These are phyloP conservation scores for Penstemon barbatus DNA, from an alignment of 257 asterid genomes.

Conservation along the genomic window DNA sequence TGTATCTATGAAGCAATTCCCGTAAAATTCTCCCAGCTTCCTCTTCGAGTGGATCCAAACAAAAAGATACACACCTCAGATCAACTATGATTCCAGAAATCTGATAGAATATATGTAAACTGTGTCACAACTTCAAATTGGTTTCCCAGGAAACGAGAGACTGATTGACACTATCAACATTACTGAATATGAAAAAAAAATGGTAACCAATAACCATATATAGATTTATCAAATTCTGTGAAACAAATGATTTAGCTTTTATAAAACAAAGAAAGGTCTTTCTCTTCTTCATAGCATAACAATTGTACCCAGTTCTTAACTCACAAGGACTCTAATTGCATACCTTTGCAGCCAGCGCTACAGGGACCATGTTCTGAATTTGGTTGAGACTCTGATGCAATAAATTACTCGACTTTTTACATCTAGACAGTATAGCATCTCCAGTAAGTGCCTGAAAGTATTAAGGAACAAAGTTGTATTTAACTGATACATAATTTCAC, in stretches of 20 bases:
- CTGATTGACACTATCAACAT: slow-evolving; percentile 1
- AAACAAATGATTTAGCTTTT: background rate
- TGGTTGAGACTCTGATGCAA: slow-evolving; percentile 69
- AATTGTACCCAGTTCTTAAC: background rate
- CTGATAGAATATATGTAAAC: slow-evolving; percentile 45
- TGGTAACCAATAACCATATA: background rate
- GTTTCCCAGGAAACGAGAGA: background rate
- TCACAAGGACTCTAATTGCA: slow-evolving; percentile 23
- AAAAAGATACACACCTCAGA: slow-evolving; percentile 52
- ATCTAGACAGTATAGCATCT: slow-evolving; percentile 66
- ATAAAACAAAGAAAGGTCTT: background rate
- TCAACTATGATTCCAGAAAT: slow-evolving; percentile 63
- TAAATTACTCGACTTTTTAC: slow-evolving; percentile 57
- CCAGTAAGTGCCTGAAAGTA: slow-evolving; percentile 82
- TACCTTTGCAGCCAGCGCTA: slow-evolving; percentile 73
- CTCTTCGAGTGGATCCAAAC: slow-evolving; percentile 75
- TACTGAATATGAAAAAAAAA: background rate
- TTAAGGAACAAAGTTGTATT: background rate
- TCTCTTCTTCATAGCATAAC: background rate
- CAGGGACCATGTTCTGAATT: slow-evolving; percentile 73
- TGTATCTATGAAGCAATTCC: slow-evolving; percentile 57
- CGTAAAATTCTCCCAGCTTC: slow-evolving; percentile 69
- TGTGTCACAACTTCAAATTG: slow-evolving; percentile 8
- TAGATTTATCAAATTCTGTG: background rate
- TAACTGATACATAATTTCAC: background rate